Conservation (phyloP, 164 flowering plant species). For the Chimonanthus salicifolius region DNA sequence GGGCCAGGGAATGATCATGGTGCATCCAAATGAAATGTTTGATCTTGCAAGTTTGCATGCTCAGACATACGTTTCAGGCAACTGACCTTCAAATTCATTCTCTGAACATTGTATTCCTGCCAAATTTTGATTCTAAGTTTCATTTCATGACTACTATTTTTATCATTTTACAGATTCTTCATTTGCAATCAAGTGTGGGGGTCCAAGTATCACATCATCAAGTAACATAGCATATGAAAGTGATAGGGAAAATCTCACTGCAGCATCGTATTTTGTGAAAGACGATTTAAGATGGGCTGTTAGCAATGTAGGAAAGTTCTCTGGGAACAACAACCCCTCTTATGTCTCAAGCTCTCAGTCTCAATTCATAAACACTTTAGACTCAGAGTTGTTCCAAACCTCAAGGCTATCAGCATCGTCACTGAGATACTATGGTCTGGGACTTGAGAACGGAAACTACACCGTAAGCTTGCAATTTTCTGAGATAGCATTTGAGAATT, state of each 20-base stretch:
- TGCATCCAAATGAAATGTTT: background rate
- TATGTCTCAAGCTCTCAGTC: slow-evolving; percentile 23
- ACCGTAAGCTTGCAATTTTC: slow-evolving; percentile 64
- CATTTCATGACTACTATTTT: background rate
- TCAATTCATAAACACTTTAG: slow-evolving; percentile 46
- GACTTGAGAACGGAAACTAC: slow-evolving; percentile 84
- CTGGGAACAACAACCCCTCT: slow-evolving; percentile 24
- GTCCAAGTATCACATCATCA: slow-evolving; percentile 39
- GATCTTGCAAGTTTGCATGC: background rate
- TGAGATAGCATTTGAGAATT: slow-evolving; percentile 30
- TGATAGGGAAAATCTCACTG: slow-evolving; percentile 55
- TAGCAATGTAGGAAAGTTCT: slow-evolving; percentile 59
- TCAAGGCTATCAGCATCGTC: slow-evolving; percentile 74
- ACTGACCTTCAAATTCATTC: background rate
- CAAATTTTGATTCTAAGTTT: background rate
- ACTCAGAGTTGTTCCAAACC: slow-evolving; percentile 64
- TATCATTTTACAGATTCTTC: slow-evolving; percentile 42
- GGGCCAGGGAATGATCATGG: background rate
- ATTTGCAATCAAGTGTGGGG: slow-evolving; percentile 82
- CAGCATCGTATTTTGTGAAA: slow-evolving; percentile 59
- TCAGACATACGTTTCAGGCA: background rate
- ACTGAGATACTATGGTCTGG: slow-evolving; percentile 77
- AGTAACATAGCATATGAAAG: slow-evolving; percentile 32
- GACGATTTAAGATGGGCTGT: slow-evolving; percentile 62
- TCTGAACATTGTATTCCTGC: background rate